Conservation (phyloP, 2,329 filamentous ascomycete species). For the Beauveria scarabaeidicola region DNA sequence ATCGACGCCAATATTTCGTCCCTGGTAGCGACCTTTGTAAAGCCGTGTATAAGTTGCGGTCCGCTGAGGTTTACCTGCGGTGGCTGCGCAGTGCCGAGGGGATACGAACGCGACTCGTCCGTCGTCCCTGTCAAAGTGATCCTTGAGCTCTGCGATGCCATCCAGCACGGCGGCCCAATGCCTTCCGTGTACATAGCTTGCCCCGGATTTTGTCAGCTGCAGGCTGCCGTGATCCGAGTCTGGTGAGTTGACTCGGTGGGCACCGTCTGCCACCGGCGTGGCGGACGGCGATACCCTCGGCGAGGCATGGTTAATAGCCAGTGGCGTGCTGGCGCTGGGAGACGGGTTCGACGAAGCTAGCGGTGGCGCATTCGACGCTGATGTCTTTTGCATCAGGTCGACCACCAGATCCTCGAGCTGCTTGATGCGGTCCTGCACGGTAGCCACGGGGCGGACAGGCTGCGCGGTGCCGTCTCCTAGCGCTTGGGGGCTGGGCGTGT, state of each 20-base stretch:
- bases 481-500: conserved; percentile 10
- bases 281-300: not conserved
- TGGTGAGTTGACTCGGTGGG: not conserved
- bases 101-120: not conserved
- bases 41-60: not conserved
- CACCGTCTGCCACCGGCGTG: not conserved
- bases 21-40: not conserved
- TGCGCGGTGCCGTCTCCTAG: too few species aligned
- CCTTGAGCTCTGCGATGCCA: conserved; percentile 30
- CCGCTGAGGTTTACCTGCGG: too few species aligned
- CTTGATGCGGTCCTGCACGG: conserved; percentile 14
- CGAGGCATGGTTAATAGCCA: not conserved
- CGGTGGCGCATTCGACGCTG: too few species aligned
- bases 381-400: too few species aligned
- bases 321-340: not conserved
- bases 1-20: conserved; percentile 17
- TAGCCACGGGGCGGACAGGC: not conserved
- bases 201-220: conserved; percentile 16
- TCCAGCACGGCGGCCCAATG: conserved; percentile 35
- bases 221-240: conserved; percentile 25
- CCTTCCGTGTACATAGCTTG: conserved; percentile 25
- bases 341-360: not conserved
- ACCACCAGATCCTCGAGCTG: conserved; percentile 21
- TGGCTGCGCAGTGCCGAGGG: too few species aligned
- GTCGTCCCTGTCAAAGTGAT: conserved; percentile 23